These are phyloP conservation scores for Bauhinia variegata DNA, from an alignment of 306 rosid genomes.

Conservation along the genomic window DNA sequence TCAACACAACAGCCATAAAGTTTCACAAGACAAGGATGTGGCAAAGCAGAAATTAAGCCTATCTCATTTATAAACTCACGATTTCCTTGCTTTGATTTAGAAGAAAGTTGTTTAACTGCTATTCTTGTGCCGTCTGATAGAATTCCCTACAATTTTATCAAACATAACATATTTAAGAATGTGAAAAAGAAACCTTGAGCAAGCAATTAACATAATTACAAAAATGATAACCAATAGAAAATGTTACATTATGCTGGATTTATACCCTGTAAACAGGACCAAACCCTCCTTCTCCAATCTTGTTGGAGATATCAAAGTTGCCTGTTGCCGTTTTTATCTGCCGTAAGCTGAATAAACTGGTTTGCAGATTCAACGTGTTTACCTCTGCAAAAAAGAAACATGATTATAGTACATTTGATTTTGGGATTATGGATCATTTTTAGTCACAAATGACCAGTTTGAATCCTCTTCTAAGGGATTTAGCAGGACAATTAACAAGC, in stretches of 20 bases:
- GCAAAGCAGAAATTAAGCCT: conserved; percentile 51
- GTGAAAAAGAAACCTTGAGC: not conserved
- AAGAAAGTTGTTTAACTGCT: conserved; percentile 51
- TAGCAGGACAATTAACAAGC: no score
- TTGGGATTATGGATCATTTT: not conserved
- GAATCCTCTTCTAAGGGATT: no score
- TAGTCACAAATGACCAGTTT: no score
- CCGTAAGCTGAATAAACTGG: conserved; percentile 36
- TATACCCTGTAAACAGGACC: conserved; percentile 39
- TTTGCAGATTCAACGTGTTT: conserved; percentile 36
- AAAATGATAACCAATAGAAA: not conserved
- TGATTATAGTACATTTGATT: no score
- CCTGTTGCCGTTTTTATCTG: conserved; percentile 41
- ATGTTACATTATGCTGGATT: not conserved
- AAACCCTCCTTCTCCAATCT: no score
- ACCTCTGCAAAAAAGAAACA: conserved; percentile 32
- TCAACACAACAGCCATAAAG: conserved; percentile 54
- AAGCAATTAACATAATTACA: not conserved
- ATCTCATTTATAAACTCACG: conserved; percentile 54
- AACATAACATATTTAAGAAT: conserved; percentile 7
- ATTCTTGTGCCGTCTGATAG: conserved; percentile 41
- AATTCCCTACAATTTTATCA: conserved; percentile 43
- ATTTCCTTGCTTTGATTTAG: conserved; percentile 53
- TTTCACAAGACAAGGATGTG: conserved; percentile 49
- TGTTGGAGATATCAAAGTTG: conserved; percentile 31